Conservation (phyloP, 2,329 filamentous ascomycete species). For the Didymella keratinophila region DNA sequence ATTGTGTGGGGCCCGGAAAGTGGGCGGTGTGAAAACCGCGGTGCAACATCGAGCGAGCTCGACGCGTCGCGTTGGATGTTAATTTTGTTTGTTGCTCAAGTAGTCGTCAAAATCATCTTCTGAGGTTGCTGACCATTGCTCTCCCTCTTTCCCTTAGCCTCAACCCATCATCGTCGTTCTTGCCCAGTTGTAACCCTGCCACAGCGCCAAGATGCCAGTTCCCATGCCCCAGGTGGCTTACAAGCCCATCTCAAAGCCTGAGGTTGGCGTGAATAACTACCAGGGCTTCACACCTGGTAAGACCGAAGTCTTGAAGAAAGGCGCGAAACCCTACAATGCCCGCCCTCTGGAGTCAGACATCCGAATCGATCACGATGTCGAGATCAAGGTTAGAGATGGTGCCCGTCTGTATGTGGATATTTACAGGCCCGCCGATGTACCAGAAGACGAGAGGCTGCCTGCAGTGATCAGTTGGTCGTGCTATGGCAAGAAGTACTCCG, state of each 20-base stretch:
- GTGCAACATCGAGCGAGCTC: neutral
- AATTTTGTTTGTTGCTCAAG: neutral
- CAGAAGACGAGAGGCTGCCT: constrained; percentile 49
- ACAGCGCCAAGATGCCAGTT: neutral
- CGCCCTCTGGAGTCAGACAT: neutral
- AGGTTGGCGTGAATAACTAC: neutral
- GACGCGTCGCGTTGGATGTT: neutral
- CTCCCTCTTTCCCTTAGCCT: neutral
- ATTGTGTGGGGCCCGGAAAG: neutral
- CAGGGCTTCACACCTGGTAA: neutral
- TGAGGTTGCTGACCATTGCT: neutral
- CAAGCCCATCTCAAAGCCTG: neutral
- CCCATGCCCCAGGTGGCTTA: neutral
- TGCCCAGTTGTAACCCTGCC: neutral
- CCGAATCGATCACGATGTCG: neutral
- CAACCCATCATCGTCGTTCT: neutral
- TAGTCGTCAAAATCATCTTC: neutral
- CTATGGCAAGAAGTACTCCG: constrained; percentile 52
- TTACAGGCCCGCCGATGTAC: constrained; percentile 51
- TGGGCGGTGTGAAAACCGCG: neutral
- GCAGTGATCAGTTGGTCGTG: constrained; percentile 56
- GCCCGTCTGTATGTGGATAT: constrained; percentile 47
- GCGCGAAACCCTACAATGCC: neutral
- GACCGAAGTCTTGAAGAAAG: neutral
- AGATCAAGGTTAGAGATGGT: neutral